Percentiles rank a stretch among this genome's conserved stretches.
These are phyloP conservation scores for Echeveria elegans DNA, from an alignment of 164 flowering plant species.

Conservation along the genomic window DNA sequence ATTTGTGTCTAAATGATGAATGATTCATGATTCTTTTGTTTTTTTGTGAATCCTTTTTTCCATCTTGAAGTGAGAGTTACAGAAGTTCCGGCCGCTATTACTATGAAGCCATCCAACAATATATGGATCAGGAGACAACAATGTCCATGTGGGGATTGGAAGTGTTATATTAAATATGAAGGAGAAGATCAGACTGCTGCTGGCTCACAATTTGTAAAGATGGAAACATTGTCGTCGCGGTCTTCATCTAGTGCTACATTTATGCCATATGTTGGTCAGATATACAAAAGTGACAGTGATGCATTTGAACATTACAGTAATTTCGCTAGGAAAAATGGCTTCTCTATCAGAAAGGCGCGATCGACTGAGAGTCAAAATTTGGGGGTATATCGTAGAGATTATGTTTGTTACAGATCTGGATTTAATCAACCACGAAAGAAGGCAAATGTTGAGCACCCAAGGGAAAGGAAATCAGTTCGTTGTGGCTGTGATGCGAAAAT, in stretches of 20 bases:
- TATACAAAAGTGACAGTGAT: conserved; percentile 54
- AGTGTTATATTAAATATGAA: conserved; percentile 46
- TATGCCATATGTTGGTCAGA: conserved; percentile 57
- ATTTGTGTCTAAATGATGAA: not conserved
- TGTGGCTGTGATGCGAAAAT: conserved; percentile 73
- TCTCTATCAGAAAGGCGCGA: conserved; percentile 59
- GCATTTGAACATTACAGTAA: conserved; percentile 55
- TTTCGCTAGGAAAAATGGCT: conserved; percentile 60
- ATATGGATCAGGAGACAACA: conserved; percentile 60
- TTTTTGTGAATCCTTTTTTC: not conserved
- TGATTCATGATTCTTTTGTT: not conserved
- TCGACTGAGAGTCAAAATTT: conserved; percentile 46
- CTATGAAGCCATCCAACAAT: conserved; percentile 23
- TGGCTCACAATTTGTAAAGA: conserved; percentile 28
- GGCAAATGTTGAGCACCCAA: conserved; percentile 38
- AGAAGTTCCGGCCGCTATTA: not conserved
- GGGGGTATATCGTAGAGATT: conserved; percentile 56
- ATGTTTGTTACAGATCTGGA: conserved; percentile 66
- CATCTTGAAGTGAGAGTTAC: not conserved
- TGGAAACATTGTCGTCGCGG: conserved; percentile 17
- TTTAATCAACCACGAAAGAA: conserved; percentile 45
- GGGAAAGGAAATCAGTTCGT: conserved; percentile 54
- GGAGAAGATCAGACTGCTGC: conserved; percentile 25
- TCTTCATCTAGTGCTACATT: conserved; percentile 33
- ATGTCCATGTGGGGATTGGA: conserved; percentile 79